Base-by-base conservation (phyloP, 306 rosid genomes). In the Inga leiocalycina region DNA sequence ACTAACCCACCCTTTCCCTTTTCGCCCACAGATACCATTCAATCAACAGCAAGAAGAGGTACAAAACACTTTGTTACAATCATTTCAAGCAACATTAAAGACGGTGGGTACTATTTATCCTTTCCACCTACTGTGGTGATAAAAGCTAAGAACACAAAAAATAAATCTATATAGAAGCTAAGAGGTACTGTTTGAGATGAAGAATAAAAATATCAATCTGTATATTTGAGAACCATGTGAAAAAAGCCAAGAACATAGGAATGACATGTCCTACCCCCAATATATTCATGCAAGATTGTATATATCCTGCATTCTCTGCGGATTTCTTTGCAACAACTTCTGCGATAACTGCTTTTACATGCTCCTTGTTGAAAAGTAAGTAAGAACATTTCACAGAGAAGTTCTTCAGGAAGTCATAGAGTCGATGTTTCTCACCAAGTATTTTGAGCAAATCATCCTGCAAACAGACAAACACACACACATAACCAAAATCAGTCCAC, bases 301-400 rank as follows among this genome's bases (percentile, higher is more conserved):
- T 61, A 80, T 41, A 85, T 75, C 75, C 89, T 49, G 80, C 80
- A 88, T 87, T 89, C 35, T 86, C 90, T n/a, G 89, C 82, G 79
- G 94, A 84, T 78, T 89, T 94, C 72, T 94, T 94, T 69, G 81
- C 72, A 64, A 77, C 76, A 43, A 83, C 81, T 89, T 94, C 97
- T 79, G 77, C 80, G 89, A 94, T 91, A 91, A 90, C 84, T 82
- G 84, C 93, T 87, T 91, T 92, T 80, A 91, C 97, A 54, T 97
- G 95, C 87, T 92, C 98, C 91, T 92, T 97, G 91, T 94, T 91
- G 90, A 97, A 97, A 74, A 97, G 95, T 83, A 92, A 79, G 82
- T 91, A 94, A 56, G 99, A 89, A 88, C 94, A 91, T 86, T 97
- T 97, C 89, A 94, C 81, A 32, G 97, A 92, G 81, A 94, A 86